These are phyloP conservation scores for Aspergillus caelatus DNA, from an alignment of 2,329 filamentous ascomycete species.

Conservation along the genomic window DNA sequence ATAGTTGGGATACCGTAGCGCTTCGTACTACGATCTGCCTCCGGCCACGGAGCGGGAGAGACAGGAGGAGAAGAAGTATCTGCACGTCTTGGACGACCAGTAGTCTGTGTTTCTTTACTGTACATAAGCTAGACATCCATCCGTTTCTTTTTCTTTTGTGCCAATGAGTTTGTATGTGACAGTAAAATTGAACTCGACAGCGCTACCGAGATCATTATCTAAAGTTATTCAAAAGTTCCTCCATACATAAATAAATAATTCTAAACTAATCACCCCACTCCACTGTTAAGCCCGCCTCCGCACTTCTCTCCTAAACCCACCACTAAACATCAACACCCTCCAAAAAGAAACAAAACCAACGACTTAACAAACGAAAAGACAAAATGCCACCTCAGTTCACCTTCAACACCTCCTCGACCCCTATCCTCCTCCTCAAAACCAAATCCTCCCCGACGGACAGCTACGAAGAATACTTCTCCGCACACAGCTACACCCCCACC, in stretches of 20 bases:
- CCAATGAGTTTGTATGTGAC: neutral
- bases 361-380: slow-evolving; percentile 5
- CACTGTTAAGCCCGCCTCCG: slow-evolving; percentile 6
- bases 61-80: slow-evolving; percentile 92
- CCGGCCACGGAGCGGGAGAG: slow-evolving; percentile 94
- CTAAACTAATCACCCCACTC: neutral
- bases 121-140: slow-evolving; percentile 45
- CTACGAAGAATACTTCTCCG: slow-evolving; percentile 49
- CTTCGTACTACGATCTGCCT: slow-evolving; percentile 87
- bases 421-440: slow-evolving; percentile 53
- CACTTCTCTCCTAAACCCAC: neutral
- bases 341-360: neutral
- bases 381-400: slow-evolving; percentile 5
- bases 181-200: neutral
- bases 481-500: slow-evolving; percentile 34
- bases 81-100: slow-evolving; percentile 89
- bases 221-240: neutral
- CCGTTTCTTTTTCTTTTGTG: slow-evolving; percentile 39
- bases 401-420: slow-evolving; percentile 19
- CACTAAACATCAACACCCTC: neutral
- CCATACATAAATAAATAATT: neutral
- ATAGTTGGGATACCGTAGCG: slow-evolving; percentile 87
- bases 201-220: neutral
- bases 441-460: slow-evolving; percentile 48
- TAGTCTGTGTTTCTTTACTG: slow-evolving; percentile 52